A percentile compares a stretch with the other conserved stretches of the same genome.
phyloP scores from a whole-genome alignment of 2,329 filamentous ascomycete genomes.

The Ophiostoma novo-ulmi region DNA sequence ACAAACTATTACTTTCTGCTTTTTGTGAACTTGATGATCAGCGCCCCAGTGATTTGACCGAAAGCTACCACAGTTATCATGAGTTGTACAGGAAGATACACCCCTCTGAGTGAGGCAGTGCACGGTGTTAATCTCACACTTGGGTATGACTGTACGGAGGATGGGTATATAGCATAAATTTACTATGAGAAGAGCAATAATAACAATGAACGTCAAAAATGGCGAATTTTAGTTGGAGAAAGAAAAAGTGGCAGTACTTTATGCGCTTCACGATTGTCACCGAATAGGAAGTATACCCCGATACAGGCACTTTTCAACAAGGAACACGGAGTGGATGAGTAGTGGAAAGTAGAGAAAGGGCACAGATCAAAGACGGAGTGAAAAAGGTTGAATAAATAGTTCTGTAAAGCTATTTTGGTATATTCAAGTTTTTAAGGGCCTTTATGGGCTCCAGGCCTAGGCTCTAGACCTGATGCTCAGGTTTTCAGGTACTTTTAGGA shows the following conservation, averaged over 20 bases:
- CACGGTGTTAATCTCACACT: not conserved
- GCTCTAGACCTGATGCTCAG: not conserved
- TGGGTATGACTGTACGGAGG: not conserved
- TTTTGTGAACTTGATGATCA: not conserved
- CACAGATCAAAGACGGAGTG: not conserved
- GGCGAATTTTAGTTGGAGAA: not conserved
- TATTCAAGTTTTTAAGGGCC: not conserved
- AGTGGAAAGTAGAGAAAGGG: not conserved
- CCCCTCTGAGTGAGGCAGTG: not conserved
- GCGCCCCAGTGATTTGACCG: not conserved
- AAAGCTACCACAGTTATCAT: not conserved
- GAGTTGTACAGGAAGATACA: not conserved
- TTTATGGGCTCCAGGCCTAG: not conserved
- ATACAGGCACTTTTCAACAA: not conserved
- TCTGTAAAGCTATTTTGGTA: slow-evolving; percentile 6
- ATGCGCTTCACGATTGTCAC: not conserved
- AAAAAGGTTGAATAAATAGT: not conserved
- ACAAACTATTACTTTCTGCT: too few relatives aligned
- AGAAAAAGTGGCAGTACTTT: slow-evolving; percentile 1
- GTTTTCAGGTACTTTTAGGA: not conserved
- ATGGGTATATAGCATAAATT: not conserved
- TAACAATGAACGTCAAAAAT: not conserved
- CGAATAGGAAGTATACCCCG: not conserved
- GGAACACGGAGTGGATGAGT: not conserved
- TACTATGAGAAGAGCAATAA: not conserved